A percentile compares a stretch with the other conserved stretches of the same genome.
These are phyloP conservation scores for Heterobasidion occidentale DNA, from an alignment of 1,284 basidiomycete genomes.

Conservation along the genomic window DNA sequence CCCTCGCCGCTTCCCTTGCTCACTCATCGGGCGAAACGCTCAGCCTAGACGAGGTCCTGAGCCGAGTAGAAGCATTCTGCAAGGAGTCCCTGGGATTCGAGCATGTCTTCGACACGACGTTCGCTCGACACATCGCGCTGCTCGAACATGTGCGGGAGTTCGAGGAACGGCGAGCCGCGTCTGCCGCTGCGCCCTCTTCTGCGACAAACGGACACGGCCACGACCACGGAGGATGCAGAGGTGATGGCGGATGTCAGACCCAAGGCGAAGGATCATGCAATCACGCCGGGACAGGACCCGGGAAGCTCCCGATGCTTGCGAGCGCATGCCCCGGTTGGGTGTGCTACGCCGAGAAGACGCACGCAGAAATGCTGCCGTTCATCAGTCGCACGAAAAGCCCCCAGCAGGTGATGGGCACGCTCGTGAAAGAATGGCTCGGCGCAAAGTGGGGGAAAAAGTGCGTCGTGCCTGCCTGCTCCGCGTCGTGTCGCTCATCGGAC, in stretches of 20 bases:
- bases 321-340: constrained; percentile 99
- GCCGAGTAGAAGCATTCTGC: constrained; percentile 63
- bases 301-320: constrained; percentile 79
- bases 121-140: constrained; percentile 84
- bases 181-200: not conserved
- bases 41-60: constrained; percentile 53
- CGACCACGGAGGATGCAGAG: not conserved
- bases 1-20: constrained; percentile 69
- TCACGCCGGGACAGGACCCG: constrained; percentile 17
- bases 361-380: constrained; percentile 88
- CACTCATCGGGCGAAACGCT: constrained; percentile 38
- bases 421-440: constrained; percentile 86
- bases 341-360: constrained; percentile 98
- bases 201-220: not conserved
- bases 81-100: constrained; percentile 56
- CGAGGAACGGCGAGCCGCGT: constrained; percentile 41
- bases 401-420: constrained; percentile 89
- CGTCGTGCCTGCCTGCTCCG: constrained; percentile 20
- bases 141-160: constrained; percentile 83
- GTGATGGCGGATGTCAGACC: not conserved
- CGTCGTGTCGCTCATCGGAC: constrained; percentile 4
- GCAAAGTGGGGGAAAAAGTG: constrained; percentile 57
- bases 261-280: constrained; percentile 17
- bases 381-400: constrained; percentile 86
- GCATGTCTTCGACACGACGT: constrained; percentile 89